A percentile compares a stretch with the other conserved stretches of the same genome.
Evolutionary conservation across 768 basidiomycete species (phyloP).

Genomic region (Cubamyces sp.): DNA sequence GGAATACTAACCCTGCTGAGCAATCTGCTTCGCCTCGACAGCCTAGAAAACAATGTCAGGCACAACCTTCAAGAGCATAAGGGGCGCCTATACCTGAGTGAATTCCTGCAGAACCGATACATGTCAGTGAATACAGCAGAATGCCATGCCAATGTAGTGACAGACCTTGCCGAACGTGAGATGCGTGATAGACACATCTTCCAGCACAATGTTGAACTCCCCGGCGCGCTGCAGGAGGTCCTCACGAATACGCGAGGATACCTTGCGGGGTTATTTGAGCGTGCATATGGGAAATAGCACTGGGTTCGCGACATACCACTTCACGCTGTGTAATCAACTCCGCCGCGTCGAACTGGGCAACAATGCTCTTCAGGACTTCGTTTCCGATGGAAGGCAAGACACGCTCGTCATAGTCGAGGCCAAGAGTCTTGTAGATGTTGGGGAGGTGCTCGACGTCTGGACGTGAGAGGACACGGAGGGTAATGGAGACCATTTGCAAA

Average conservation of each 20-base stretch:
- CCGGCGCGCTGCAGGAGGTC: constrained; percentile 92
- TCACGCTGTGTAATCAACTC: constrained; percentile 98
- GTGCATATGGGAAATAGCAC: background rate
- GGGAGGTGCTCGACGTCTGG: constrained; percentile 88
- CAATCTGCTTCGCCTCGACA: constrained; percentile 99
- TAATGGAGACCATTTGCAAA: constrained; percentile 97
- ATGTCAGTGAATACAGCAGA: constrained; percentile 3
- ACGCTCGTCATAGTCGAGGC: constrained; percentile 96
- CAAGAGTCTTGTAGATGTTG: constrained; percentile 94
- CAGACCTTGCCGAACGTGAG: constrained; percentile 84
- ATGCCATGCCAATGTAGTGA: background rate
- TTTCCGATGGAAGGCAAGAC: constrained; percentile 97
- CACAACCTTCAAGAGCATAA: background rate
- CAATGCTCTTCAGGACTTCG: constrained; percentile 96
- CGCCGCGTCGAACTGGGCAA: constrained; percentile 97
- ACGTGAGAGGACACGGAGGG: constrained; percentile 91
- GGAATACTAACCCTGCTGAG: constrained; percentile 82
- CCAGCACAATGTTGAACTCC: constrained; percentile 94
- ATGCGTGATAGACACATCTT: constrained; percentile 97
- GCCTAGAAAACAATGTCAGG: constrained; percentile 50
- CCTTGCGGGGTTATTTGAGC: constrained; percentile 44
- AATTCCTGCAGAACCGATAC: constrained; percentile 66
- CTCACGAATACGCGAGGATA: constrained; percentile 88
- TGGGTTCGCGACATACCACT: constrained; percentile 63
- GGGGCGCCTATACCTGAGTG: constrained; percentile 55